Evolutionary conservation across 352 stramenopile species (phyloP).

Genomic region (Globisporangium lucens): DNA sequence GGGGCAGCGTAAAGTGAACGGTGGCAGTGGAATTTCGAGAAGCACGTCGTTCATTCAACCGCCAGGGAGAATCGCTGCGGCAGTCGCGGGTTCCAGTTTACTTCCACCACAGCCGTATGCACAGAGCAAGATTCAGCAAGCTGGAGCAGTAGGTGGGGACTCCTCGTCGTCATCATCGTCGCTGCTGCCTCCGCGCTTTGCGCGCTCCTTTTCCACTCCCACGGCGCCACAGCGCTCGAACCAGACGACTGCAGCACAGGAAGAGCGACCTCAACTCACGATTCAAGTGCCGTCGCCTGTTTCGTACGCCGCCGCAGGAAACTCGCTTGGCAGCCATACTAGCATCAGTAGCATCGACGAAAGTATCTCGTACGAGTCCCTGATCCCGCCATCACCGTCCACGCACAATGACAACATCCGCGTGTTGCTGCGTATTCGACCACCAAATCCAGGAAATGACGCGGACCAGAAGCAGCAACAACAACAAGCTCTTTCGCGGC

Average conservation of each 20-base stretch:
- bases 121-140: slow-evolving; percentile 9
- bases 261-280: slow-evolving; percentile 17
- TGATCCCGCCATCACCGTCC: slow-evolving; percentile 12
- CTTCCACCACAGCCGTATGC: slow-evolving; percentile 7
- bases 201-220: slow-evolving; percentile 23
- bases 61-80: slow-evolving; percentile 9
- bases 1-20: slow-evolving; percentile 19
- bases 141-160: neutral
- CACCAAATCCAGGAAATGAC: slow-evolving; percentile 22
- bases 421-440: slow-evolving; percentile 65
- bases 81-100: slow-evolving; percentile 8
- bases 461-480: slow-evolving; percentile 20
- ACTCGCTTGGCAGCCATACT: slow-evolving; percentile 1
- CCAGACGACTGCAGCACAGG: neutral
- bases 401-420: slow-evolving; percentile 59
- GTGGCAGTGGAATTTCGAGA: slow-evolving; percentile 2
- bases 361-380: slow-evolving; percentile 19
- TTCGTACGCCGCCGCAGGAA: neutral
- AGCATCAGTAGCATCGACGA: slow-evolving; percentile 16
- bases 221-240: slow-evolving; percentile 6
- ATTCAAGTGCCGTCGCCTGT: slow-evolving; percentile 18
- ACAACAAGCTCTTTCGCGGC: slow-evolving; percentile 18
- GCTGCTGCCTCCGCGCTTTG: slow-evolving; percentile 12
- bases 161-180: slow-evolving; percentile 1
- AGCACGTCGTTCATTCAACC: slow-evolving; percentile 21